A percentile compares a stretch with the other conserved stretches of the same genome.
Evolutionary conservation across 805 yeast genomes (phyloP).

Genomic region (Ogataea sp.): DNA sequence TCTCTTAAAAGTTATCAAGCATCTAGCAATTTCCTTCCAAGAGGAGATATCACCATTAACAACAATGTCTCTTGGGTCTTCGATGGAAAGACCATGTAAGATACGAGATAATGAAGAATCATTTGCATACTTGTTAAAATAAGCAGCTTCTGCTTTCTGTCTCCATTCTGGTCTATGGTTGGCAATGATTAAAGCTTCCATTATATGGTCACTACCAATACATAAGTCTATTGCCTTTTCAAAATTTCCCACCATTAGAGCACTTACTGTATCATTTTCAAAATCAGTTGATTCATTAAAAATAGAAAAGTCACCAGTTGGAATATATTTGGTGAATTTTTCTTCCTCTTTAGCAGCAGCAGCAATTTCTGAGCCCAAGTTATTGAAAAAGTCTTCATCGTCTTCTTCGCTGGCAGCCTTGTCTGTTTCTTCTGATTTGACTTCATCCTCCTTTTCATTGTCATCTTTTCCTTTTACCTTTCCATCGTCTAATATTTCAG

Average conservation of each 20-base stretch:
- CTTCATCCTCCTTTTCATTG: constrained; percentile 8
- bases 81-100: constrained; percentile 53
- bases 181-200: constrained; percentile 81
- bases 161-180: constrained; percentile 57
- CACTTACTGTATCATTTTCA: constrained; percentile 38
- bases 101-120: constrained; percentile 61
- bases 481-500: constrained; percentile 19
- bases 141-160: constrained; percentile 62
- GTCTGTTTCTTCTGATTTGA: no score
- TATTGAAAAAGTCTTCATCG: constrained; percentile 33
- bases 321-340: constrained; percentile 25
- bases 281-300: constrained; percentile 22
- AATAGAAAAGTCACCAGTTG: constrained; percentile 47
- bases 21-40: constrained; percentile 78
- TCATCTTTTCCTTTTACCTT: constrained; percentile 7
- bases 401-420: constrained; percentile 8
- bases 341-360: constrained; percentile 2
- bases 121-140: constrained; percentile 49
- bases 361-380: constrained; percentile 15
- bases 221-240: constrained; percentile 62
- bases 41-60: constrained; percentile 65
- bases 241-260: constrained; percentile 54
- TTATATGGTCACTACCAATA: constrained; percentile 50
- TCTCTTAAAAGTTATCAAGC: constrained; percentile 50
- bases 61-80: constrained; percentile 58